Evolutionary conservation across 148 eudicot genomes (phyloP).

Genomic region (Rhododendron ferrugineum): DNA sequence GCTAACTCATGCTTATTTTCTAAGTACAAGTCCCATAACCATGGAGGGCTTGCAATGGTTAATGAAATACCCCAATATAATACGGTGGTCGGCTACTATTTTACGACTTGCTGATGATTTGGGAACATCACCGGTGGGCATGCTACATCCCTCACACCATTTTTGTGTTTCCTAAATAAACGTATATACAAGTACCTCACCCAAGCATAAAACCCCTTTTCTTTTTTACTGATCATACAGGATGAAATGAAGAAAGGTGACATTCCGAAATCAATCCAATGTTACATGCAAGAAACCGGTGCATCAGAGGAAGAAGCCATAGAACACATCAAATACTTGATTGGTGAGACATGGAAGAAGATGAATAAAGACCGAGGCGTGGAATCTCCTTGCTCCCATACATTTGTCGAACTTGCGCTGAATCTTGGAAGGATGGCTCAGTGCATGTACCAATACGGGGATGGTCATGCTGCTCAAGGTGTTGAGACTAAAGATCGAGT

Average conservation of each 20-base stretch:
- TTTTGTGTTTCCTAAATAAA: background rate
- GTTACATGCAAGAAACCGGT: constrained; percentile 26
- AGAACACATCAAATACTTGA: constrained; percentile 20
- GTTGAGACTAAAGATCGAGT: background rate
- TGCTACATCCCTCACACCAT: background rate
- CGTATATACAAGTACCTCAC: background rate
- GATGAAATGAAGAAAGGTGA: constrained; percentile 27
- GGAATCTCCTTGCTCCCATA: background rate
- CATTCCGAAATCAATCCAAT: constrained; percentile 17
- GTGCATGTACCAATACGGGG: constrained; percentile 6
- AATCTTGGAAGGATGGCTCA: constrained; percentile 10
- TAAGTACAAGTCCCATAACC: background rate
- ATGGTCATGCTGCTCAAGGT: constrained; percentile 13
- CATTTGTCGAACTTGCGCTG: constrained; percentile 8
- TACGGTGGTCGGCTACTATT: constrained; percentile 15
- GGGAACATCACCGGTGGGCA: constrained; percentile 29
- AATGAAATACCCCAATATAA: constrained; percentile 4
- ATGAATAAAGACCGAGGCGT: constrained; percentile 13
- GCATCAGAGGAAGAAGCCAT: constrained; percentile 16
- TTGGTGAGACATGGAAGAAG: constrained; percentile 2
- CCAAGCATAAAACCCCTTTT: background rate
- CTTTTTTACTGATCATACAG: constrained; percentile 4
- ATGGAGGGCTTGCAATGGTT: constrained; percentile 10
- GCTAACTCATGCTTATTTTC: constrained; percentile 6
- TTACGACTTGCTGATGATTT: constrained; percentile 28